Evolutionary conservation across 2,329 filamentous ascomycete genomes (phyloP).

Genomic region (Colletotrichum zoysiae): DNA sequence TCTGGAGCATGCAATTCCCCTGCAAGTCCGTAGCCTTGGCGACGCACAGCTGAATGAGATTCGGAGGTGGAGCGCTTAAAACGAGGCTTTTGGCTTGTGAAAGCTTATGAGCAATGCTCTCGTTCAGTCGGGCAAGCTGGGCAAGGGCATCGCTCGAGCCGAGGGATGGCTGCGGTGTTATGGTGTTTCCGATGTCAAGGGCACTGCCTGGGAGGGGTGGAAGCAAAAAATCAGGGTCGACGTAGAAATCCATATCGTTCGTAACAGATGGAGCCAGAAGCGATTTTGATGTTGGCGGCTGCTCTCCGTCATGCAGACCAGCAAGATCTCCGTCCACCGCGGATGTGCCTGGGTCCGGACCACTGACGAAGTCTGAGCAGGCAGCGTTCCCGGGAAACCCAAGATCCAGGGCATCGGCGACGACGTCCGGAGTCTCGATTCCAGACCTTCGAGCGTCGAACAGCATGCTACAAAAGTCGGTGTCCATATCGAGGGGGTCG

Average conservation of each 20-base stretch:
- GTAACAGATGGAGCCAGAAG: not conserved
- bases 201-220: not conserved
- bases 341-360: not conserved
- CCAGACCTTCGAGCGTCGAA: not conserved
- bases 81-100: not conserved
- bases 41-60: not conserved
- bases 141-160: not conserved
- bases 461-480: not conserved
- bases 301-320: not conserved
- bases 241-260: not conserved
- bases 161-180: not conserved
- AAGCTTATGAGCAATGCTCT: not conserved
- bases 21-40: not conserved
- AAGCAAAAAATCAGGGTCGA: not conserved
- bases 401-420: not conserved
- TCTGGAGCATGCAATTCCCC: not conserved
- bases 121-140: not conserved
- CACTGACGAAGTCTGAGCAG: not conserved
- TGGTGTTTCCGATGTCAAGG: not conserved
- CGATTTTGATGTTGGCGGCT: not conserved
- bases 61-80: not conserved
- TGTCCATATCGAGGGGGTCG: not conserved
- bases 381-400: not conserved
- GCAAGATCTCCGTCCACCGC: not conserved
- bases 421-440: not conserved